Evolutionary conservation across 352 stramenopile genomes (phyloP).

Genomic region (Globisporangium middletonii): DNA sequence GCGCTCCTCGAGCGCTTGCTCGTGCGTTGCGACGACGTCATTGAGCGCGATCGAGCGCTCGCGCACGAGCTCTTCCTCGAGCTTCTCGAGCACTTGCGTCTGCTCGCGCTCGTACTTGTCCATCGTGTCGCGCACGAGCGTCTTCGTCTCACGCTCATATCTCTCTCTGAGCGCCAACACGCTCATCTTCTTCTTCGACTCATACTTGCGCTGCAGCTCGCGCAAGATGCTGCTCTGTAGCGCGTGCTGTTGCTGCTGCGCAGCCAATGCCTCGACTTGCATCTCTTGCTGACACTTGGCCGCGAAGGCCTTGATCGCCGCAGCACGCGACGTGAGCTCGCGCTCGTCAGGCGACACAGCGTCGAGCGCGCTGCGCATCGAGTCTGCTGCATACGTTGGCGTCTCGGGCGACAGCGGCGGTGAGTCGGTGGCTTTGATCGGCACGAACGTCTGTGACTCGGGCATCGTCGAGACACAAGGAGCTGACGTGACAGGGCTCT

Average conservation of each 20-base stretch:
- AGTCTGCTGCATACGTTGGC: background rate
- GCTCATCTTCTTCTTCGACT: constrained; percentile 54
- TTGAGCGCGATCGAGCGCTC: constrained; percentile 28
- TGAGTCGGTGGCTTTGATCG: background rate
- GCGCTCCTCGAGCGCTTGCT: constrained; percentile 28
- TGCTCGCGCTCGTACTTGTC: constrained; percentile 44
- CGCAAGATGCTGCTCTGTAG: constrained; percentile 32
- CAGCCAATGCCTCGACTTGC: constrained; percentile 19
- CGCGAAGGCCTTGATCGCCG: constrained; percentile 27
- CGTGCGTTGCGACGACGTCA: constrained; percentile 28
- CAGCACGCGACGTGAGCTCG: constrained; percentile 25
- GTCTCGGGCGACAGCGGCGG: background rate
- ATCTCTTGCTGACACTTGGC: constrained; percentile 31
- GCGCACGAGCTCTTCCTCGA: constrained; percentile 20
- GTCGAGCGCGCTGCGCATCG: constrained; percentile 6
- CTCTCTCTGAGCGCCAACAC: constrained; percentile 38
- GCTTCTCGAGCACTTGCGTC: constrained; percentile 19
- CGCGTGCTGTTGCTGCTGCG: constrained; percentile 27
- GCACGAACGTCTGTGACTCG: constrained; percentile 3
- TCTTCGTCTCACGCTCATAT: constrained; percentile 49
- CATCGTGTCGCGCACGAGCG: constrained; percentile 31
- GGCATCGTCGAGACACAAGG: background rate
- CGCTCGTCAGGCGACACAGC: constrained; percentile 14
- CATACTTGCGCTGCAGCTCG: constrained; percentile 56
- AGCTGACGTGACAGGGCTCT: background rate